Evolutionary conservation across 768 basidiomycete genomes (phyloP), one percentile per base, ranked within the genome.

Genomic region (Collybiopsis luxurians): DNA sequence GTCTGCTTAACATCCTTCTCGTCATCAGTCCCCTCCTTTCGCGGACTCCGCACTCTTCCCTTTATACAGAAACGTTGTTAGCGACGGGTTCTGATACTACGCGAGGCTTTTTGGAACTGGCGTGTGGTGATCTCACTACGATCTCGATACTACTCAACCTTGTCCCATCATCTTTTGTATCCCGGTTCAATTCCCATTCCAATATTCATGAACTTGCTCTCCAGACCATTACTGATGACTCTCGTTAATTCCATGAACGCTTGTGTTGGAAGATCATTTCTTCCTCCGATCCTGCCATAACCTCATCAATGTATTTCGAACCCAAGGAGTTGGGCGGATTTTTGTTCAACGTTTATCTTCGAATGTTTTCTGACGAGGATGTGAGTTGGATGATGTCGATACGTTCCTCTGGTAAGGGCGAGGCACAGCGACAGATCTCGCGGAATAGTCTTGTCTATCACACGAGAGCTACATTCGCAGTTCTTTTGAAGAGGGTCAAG

Each of bases 1-100:
- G 74, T 1, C 56, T 76, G 15, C 56, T 76, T 17, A 77, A 76
- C 58, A 57, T 76, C 38, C 62, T 78, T 21, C 59, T 71, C 44
- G 53, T 66, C 1, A 51, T 69, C 0, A 50, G 64, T 10, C 75
- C 75, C 17, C 49, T 76, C 10, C 64, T 76, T 19, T 66, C 66
- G 17, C 47, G 10, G 23, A 49, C 51, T 13, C n/a, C 42, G 5
- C 23, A 19, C 42, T 60, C 26, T 2, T 67, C 67, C 15, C 60
- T 83, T 5, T 71, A 76, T 42, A 79, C 79, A 1, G 72, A 81
- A 58, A 66, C 77, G 5, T 64, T 82, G 2, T 58, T 78, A 4
- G 61, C 50, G 47, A 43, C 58, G 6, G 64, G 66, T 24, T 56
- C 64, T 26, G 66, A 74, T 45, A 61, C 67, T 19, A 66, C 62